phyloP scores from a whole-genome alignment of 257 asterid genomes.

The Orobanche coerulescens region DNA sequence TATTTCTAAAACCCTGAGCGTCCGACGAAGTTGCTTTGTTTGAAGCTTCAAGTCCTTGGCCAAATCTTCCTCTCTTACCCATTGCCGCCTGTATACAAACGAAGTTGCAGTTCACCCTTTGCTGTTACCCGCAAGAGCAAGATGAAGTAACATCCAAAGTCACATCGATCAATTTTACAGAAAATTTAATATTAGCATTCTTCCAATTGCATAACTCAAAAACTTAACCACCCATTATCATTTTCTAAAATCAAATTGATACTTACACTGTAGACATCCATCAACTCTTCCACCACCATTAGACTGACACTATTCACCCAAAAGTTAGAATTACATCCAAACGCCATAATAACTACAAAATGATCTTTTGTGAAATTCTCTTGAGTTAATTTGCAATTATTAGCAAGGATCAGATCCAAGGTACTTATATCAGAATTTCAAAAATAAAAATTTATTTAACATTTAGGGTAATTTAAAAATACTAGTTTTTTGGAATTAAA shows the following conservation, averaged over 20 bases:
- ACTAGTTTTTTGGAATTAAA: not conserved
- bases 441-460: not conserved
- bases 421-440: not conserved
- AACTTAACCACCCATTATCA: not conserved
- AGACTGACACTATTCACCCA: too few relatives aligned
- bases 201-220: not conserved
- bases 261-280: not conserved
- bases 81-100: slow-evolving; percentile 53
- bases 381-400: too few relatives aligned
- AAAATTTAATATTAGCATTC: not conserved
- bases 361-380: too few relatives aligned
- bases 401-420: not conserved
- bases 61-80: slow-evolving; percentile 98
- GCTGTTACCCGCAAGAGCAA: slow-evolving; percentile 3
- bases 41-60: slow-evolving; percentile 98
- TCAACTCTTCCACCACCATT: too few relatives aligned
- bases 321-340: too few relatives aligned
- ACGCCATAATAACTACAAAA: too few relatives aligned
- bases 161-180: not conserved
- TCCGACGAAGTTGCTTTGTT: slow-evolving; percentile 91
- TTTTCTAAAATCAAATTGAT: not conserved
- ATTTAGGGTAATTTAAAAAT: not conserved
- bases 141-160: not conserved
- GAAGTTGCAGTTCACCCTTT: not conserved
- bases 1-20: slow-evolving; percentile 79